Evolutionary conservation across 1,284 basidiomycete species (phyloP).

Genomic region (Rhizoctonia solani): DNA sequence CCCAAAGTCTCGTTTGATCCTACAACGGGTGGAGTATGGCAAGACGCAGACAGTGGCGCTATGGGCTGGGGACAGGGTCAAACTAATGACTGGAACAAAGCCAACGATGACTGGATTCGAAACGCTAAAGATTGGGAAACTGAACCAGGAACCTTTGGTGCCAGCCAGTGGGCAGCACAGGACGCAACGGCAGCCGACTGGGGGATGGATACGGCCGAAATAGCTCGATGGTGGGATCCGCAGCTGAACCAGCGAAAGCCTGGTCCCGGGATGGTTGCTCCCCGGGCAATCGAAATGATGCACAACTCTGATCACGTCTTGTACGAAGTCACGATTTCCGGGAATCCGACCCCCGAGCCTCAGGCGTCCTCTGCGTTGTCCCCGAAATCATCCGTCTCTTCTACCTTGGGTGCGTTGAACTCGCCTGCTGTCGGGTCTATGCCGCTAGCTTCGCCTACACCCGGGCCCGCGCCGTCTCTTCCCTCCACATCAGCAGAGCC

Average conservation of each 20-base stretch:
- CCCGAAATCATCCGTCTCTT: conserved; percentile 10
- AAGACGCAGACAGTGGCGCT: neutral
- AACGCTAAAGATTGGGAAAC: neutral
- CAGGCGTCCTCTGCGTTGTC: neutral
- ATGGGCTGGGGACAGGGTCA: neutral
- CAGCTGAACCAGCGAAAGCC: conserved; percentile 7
- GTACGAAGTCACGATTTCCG: conserved; percentile 18
- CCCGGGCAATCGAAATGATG: conserved; percentile 23
- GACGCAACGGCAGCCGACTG: neutral
- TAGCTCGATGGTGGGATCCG: conserved; percentile 21
- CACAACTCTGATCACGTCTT: conserved; percentile 25
- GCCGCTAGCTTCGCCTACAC: neutral
- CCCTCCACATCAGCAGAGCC: neutral
- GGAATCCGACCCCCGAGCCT: neutral
- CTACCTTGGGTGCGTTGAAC: neutral
- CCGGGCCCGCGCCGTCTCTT: neutral
- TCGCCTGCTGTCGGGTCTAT: neutral
- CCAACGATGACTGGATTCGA: neutral
- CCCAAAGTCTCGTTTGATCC: neutral
- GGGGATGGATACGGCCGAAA: neutral
- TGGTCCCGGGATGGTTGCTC: conserved; percentile 31
- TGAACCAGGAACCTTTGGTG: neutral
- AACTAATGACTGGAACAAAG: neutral
- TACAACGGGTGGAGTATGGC: too few relatives aligned
- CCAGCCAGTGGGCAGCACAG: conserved; percentile 1